Percentiles rank a stretch among this genome's conserved stretches.
These are phyloP conservation scores for Collybiopsis confluens DNA, from an alignment of 768 basidiomycete species.

Conservation along the genomic window DNA sequence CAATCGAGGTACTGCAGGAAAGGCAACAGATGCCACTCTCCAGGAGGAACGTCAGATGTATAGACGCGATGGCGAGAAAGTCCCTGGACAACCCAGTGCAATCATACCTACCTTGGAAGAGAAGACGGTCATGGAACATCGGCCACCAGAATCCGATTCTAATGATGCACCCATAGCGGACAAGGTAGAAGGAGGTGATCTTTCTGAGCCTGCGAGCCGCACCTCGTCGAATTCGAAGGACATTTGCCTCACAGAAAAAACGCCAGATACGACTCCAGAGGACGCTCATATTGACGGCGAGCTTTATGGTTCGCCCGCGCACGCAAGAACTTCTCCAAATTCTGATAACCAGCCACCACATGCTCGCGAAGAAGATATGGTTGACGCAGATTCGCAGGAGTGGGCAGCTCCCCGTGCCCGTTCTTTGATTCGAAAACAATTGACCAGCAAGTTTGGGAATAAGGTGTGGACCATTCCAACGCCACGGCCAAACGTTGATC, in stretches of 20 bases:
- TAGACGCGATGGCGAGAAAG: slow-evolving; percentile 45
- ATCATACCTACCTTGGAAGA: slow-evolving; percentile 71
- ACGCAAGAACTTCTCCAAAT: slow-evolving; percentile 37
- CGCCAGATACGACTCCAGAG: slow-evolving; percentile 14
- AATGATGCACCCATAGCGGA: slow-evolving; percentile 23
- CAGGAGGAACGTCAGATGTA: slow-evolving; percentile 50
- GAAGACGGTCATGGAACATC: slow-evolving; percentile 49
- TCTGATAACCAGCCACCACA: slow-evolving; percentile 45
- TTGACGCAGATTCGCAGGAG: slow-evolving; percentile 46
- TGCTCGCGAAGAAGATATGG: slow-evolving; percentile 33
- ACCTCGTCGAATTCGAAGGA: neutral
- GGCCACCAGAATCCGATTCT: slow-evolving; percentile 30
- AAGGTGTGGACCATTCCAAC: slow-evolving; percentile 63
- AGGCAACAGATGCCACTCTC: slow-evolving; percentile 35
- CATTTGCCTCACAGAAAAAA: neutral
- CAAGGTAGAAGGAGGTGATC: slow-evolving; percentile 15
- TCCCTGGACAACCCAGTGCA: slow-evolving; percentile 55
- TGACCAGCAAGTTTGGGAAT: slow-evolving; percentile 44
- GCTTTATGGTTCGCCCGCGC: slow-evolving; percentile 52
- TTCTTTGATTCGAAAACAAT: slow-evolving; percentile 49
- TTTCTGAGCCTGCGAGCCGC: neutral
- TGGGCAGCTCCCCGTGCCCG: slow-evolving; percentile 44
- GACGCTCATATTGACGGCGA: slow-evolving; percentile 35
- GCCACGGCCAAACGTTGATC: slow-evolving; percentile 67
- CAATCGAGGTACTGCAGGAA: slow-evolving; percentile 32